A percentile compares a stretch with the other conserved stretches of the same genome.
Evolutionary conservation across 352 stramenopile genomes (phyloP).

Genomic region (Thraustochytrium sp.): DNA sequence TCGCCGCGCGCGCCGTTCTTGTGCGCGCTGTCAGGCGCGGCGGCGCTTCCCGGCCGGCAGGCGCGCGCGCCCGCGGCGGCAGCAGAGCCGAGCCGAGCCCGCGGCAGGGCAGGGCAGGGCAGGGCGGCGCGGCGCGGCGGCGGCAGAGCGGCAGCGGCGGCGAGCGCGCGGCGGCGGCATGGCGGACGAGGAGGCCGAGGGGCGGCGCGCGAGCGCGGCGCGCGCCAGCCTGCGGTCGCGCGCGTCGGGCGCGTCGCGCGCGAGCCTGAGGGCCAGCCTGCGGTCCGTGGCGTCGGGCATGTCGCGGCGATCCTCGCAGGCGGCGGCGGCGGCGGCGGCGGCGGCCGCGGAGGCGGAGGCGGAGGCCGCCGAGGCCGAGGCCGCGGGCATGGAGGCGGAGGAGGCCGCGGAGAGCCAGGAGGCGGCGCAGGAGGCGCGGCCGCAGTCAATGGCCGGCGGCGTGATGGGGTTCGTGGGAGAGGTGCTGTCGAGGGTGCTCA

Average conservation of each 20-base stretch:
- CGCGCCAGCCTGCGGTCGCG: too few relatives aligned
- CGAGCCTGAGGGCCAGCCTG: neutral
- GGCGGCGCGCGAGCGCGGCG: too few relatives aligned
- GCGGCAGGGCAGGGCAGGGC: too few relatives aligned
- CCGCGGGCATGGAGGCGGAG: neutral
- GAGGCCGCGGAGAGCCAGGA: neutral
- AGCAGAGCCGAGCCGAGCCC: too few relatives aligned
- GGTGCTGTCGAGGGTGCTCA: neutral
- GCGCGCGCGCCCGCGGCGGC: too few relatives aligned
- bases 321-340: neutral
- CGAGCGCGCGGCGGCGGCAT: too few relatives aligned
- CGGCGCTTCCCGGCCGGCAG: too few relatives aligned
- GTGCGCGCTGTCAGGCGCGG: too few relatives aligned
- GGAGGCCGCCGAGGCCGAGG: neutral
- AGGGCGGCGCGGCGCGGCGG: too few relatives aligned
- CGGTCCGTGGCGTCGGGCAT: neutral
- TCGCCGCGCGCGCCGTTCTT: too few relatives aligned
- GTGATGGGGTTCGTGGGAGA: constrained; percentile 13
- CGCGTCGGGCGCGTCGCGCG: neutral
- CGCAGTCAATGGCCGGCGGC: neutral
- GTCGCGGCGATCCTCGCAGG: neutral
- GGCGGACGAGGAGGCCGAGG: too few relatives aligned
- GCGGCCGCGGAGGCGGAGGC: neutral
- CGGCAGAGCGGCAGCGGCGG: too few relatives aligned
- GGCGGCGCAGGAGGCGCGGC: neutral